phyloP scores from a whole-genome alignment of 257 asterid species.

The Solanum chiquidenum region DNA sequence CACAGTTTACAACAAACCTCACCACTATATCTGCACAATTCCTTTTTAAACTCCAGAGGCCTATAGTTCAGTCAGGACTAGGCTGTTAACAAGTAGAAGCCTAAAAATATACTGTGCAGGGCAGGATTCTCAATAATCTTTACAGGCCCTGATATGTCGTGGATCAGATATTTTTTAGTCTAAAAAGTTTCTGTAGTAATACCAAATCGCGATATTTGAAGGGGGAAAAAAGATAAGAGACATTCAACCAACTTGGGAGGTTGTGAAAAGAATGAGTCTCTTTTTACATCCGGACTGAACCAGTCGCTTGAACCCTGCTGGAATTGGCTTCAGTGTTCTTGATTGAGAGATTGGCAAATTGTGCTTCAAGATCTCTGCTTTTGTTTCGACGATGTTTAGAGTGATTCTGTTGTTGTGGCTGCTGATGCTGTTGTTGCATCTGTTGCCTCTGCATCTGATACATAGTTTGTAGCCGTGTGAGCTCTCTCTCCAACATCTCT shows the following conservation, averaged over 20 bases:
- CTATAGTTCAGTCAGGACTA: not conserved
- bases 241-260: not conserved
- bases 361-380: conserved; percentile 35
- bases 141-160: conserved; percentile 3
- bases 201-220: not conserved
- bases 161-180: not conserved
- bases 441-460: conserved; percentile 45
- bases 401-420: conserved; percentile 18
- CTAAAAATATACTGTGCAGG: not conserved
- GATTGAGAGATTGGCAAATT: conserved; percentile 8
- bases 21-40: not conserved
- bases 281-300: conserved; percentile 20
- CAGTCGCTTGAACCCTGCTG: conserved; percentile 21
- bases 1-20: not conserved
- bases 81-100: conserved; percentile 5
- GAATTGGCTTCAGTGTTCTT: conserved; percentile 32
- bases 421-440: conserved; percentile 35
- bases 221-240: not conserved
- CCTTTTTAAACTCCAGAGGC: not conserved
- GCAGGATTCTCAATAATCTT: conserved; percentile 3
- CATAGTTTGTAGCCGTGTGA: conserved; percentile 56
- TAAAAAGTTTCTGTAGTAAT: not conserved
- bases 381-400: conserved; percentile 37
- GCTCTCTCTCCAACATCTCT: conserved; percentile 76
- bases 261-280: not conserved